phyloP scores from a whole-genome alignment of 768 basidiomycete genomes.

The Termitomyces sp. region DNA sequence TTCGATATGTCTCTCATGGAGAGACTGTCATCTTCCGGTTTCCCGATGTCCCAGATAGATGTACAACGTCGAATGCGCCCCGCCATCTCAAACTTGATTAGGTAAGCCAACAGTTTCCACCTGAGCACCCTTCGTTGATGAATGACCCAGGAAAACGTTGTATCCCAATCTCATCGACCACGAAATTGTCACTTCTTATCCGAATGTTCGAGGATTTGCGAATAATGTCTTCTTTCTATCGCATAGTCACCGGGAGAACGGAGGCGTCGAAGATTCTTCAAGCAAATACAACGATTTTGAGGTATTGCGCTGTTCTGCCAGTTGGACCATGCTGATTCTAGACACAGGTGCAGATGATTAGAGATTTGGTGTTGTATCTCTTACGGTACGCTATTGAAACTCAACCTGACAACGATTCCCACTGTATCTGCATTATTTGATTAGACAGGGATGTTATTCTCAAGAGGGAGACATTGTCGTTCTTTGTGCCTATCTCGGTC shows the following conservation, averaged over 20 bases:
- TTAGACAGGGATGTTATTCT: conserved; percentile 37
- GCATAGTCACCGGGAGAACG: conserved; percentile 57
- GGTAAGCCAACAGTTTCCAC: conserved; percentile 26
- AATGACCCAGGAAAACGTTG: conserved; percentile 40
- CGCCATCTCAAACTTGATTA: conserved; percentile 52
- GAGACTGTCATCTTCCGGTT: conserved; percentile 47
- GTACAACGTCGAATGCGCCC: conserved; percentile 77
- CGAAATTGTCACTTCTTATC: conserved; percentile 41
- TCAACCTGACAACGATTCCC: background rate
- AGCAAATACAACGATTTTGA: conserved; percentile 68
- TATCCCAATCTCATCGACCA: conserved; percentile 61
- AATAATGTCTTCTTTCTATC: conserved; percentile 65
- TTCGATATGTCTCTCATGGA: conserved; percentile 79
- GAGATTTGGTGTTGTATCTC: conserved; percentile 38
- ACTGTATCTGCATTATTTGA: background rate
- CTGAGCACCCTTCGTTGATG: background rate
- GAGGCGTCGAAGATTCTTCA: conserved; percentile 50
- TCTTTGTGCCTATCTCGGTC: conserved; percentile 41
- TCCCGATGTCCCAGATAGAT: conserved; percentile 65
- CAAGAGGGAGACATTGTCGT: conserved; percentile 43
- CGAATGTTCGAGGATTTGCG: conserved; percentile 52
- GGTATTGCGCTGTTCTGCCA: conserved; percentile 24
- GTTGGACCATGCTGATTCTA: background rate
- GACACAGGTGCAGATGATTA: conserved; percentile 36
- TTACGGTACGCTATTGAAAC: conserved; percentile 21